Percentiles rank a stretch among this genome's conserved stretches.
phyloP scores from a whole-genome alignment of 202 grass and related monocot species.

The Saccharum hybrid region DNA sequence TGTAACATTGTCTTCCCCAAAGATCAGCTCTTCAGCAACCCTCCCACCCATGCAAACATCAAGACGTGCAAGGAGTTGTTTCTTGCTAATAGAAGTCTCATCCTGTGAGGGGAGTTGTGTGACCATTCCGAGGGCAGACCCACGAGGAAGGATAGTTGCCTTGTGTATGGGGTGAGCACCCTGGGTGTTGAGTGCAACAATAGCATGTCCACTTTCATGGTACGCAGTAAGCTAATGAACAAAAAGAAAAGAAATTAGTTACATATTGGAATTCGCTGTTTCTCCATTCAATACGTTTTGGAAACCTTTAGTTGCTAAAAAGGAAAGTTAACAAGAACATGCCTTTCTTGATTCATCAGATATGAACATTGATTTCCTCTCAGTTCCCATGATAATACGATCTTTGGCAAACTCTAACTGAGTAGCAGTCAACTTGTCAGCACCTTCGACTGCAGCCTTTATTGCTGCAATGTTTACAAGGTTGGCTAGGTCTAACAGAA shows the following conservation, averaged over 20 bases:
- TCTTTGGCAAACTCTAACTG: constrained; percentile 98
- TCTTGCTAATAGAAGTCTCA: constrained; percentile 98
- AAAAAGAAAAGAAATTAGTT: constrained; percentile 30
- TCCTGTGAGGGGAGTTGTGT: constrained; percentile 98
- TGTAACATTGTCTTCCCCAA: constrained; percentile 97
- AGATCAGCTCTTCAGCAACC: constrained; percentile 96
- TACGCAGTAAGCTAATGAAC: constrained; percentile 87
- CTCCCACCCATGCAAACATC: constrained; percentile 99
- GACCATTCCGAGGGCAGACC: constrained; percentile 96
- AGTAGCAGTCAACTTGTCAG: constrained; percentile 68
- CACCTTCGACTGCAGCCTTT: constrained; percentile 96
- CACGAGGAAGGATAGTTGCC: constrained; percentile 95
- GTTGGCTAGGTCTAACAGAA: constrained; percentile 90
- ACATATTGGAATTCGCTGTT: constrained; percentile 17
- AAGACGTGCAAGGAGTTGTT: constrained; percentile 90
- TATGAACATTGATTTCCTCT: constrained; percentile 95
- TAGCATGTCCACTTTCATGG: constrained; percentile 98
- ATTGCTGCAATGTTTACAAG: constrained; percentile 99
- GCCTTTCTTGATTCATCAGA: constrained; percentile 93
- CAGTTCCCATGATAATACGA: constrained; percentile 97
- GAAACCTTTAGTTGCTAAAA: constrained; percentile 14
- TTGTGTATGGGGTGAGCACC: constrained; percentile 96
- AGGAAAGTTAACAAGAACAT: constrained; percentile 43
- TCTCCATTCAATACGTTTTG: constrained; percentile 24
- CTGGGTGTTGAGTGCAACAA: constrained; percentile 93